Base-by-base conservation (phyloP, 768 basidiomycete genomes). In the Boletus vinaceobasis region DNA sequence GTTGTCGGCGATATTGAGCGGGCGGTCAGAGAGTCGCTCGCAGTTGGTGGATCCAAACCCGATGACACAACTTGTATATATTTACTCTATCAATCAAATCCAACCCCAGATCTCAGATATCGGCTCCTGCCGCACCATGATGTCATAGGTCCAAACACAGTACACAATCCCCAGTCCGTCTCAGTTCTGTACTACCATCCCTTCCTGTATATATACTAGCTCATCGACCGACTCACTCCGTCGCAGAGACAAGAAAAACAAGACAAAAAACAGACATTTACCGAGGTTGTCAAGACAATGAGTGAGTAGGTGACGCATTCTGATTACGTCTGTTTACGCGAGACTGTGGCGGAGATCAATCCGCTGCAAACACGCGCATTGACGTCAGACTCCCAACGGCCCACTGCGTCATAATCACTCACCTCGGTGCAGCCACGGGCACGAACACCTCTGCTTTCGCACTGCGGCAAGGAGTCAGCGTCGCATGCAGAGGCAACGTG, bases 401-500 rank as follows among this genome's bases (percentile, higher is more conserved):
- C 19, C 36, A 36, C 23, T 59, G 65, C 67, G 67, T 70, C 64
- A 67, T 65, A 31, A 7, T 7, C 48, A 67, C 82, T 63, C 60
- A 89, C 90, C 89, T 91, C 21, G 93, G 93, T n/a, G 90, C 88
- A 35, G 87, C 79, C 55, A 92, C 74, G 46, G 94, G 92, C 57
- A 84, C 77, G 72, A 95, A 96, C 26, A 97, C 94, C 69, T 96
- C 93, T 17, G 91, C 92, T 15, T 79, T 74, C 1, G 80, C 76
- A 69, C 88, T 90, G 74, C 52, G 58, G 33, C 35, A 32, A 51
- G 43, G 45, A 33, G 48, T 68, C 39, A 68, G 60, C 55, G 14
- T 59, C 54, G 39, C 58, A n/a, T n/a, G n/a, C n/a, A n/a, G 23
- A 14, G 31, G 2, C 36, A 56, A 46, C 62, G 57, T 59, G 62